These are phyloP conservation scores for Naganishia albida DNA, from an alignment of 1,284 basidiomycete species.

Conservation along the genomic window DNA sequence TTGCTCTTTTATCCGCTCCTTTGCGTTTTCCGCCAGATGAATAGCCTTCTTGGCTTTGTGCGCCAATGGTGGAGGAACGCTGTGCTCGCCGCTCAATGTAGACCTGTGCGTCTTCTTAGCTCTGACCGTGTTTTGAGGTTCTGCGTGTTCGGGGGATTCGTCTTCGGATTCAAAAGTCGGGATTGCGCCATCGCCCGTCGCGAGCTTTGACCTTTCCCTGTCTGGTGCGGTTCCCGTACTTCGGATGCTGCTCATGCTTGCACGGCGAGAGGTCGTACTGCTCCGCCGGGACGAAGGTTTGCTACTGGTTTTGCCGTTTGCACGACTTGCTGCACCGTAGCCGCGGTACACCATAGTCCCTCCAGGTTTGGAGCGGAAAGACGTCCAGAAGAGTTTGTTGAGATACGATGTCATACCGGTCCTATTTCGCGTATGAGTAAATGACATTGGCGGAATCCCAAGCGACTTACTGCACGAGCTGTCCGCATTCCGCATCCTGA, in stretches of 20 bases:
- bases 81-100: conserved; percentile 30
- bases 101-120: conserved; percentile 19
- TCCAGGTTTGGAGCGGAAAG: conserved; percentile 48
- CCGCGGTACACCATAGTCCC: conserved; percentile 57
- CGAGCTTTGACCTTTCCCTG: conserved; percentile 27
- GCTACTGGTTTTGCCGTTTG: conserved; percentile 38
- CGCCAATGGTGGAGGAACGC: conserved; percentile 12
- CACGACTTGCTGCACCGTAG: conserved; percentile 50
- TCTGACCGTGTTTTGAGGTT: conserved; percentile 8
- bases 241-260: conserved; percentile 38
- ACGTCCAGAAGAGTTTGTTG: conserved; percentile 50
- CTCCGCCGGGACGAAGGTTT: conserved; percentile 29
- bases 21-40: conserved; percentile 23
- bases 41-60: conserved; percentile 23
- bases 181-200: neutral
- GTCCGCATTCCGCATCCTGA: conserved; percentile 56
- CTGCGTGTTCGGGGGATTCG: conserved; percentile 2
- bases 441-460: neutral
- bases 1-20: conserved; percentile 34
- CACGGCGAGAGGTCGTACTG: conserved; percentile 38
- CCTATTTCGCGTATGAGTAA: conserved; percentile 33
- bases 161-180: conserved; percentile 24
- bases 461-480: conserved; percentile 52
- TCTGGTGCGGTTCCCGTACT: conserved; percentile 33
- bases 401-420: conserved; percentile 49